Evolutionary conservation across 164 flowering plant species (phyloP).

Genomic region (Platanus orientalis): DNA sequence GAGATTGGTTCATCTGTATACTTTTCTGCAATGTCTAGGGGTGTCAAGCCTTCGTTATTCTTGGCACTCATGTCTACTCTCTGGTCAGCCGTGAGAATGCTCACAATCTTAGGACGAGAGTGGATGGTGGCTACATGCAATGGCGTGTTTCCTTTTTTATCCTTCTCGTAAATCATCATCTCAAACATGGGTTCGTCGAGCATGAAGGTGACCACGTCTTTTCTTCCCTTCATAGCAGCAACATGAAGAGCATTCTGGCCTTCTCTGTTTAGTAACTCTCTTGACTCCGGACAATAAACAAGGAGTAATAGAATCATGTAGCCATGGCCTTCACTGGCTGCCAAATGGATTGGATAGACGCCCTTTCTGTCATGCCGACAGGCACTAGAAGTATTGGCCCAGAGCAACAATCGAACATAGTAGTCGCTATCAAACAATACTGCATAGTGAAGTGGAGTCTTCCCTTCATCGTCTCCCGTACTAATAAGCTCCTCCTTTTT

Average conservation of each 20-base stretch:
- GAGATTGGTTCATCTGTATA: not conserved
- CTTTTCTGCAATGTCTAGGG: slow-evolving; percentile 10
- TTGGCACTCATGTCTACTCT: slow-evolving; percentile 4
- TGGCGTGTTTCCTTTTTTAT: slow-evolving; percentile 16
- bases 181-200: not conserved
- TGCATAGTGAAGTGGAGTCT: slow-evolving; percentile 8
- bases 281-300: not conserved
- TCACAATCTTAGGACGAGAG: slow-evolving; percentile 3
- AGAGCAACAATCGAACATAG: not conserved
- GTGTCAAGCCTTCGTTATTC: slow-evolving; percentile 15
- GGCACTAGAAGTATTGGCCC: not conserved
- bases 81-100: not conserved
- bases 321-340: not conserved
- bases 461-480: not conserved
- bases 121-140: slow-evolving; percentile 18
- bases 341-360: slow-evolving; percentile 1
- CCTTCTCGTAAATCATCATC: slow-evolving; percentile 1
- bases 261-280: not conserved
- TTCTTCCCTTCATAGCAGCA: not conserved
- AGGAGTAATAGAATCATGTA: not conserved
- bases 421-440: not conserved
- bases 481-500: not conserved
- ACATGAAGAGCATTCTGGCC: slow-evolving; percentile 12
- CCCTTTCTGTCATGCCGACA: slow-evolving; percentile 1
- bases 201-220: not conserved